Evolutionary conservation across 805 yeast species (phyloP).

Genomic region (Barnettozyma salicaria): DNA sequence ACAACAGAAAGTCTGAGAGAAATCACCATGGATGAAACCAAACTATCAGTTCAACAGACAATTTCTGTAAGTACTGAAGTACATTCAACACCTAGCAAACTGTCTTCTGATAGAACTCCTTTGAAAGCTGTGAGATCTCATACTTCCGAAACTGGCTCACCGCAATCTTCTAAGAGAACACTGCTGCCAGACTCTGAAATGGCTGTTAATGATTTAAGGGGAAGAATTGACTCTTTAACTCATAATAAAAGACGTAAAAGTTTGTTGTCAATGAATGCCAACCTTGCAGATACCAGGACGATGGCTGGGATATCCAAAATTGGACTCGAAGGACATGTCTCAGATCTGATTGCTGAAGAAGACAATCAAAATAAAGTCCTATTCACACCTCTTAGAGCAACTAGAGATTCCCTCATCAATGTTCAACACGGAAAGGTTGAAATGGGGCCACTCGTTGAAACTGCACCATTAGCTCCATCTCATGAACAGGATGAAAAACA

Average conservation of each 20-base stretch:
- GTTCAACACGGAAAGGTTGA: conserved; percentile 18
- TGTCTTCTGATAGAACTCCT: conserved; percentile 15
- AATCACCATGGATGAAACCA: conserved; percentile 17
- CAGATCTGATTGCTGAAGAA: conserved; percentile 12
- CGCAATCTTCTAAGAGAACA: conserved; percentile 23
- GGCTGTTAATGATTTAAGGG: conserved; percentile 17
- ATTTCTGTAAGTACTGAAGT: conserved; percentile 1
- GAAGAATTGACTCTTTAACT: conserved; percentile 22
- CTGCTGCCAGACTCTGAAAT: conserved; percentile 5
- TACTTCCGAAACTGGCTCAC: conserved; percentile 28
- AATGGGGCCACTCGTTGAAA: conserved; percentile 13
- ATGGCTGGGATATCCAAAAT: too few species aligned
- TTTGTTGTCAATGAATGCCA: background rate
- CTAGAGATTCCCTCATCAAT: conserved; percentile 14
- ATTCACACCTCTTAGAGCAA: conserved; percentile 24
- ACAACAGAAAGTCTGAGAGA: conserved; percentile 6
- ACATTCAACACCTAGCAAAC: too few species aligned
- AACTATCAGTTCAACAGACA: too few species aligned
- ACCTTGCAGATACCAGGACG: too few species aligned
- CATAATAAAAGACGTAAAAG: conserved; percentile 21
- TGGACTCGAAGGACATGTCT: too few species aligned
- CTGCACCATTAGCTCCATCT: conserved; percentile 21
- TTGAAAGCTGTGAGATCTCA: conserved; percentile 24
- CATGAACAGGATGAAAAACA: conserved; percentile 16
- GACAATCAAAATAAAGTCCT: conserved; percentile 17